Base-by-base conservation (phyloP, 352 stramenopile genomes). In the Globisporangium alternatum region DNA sequence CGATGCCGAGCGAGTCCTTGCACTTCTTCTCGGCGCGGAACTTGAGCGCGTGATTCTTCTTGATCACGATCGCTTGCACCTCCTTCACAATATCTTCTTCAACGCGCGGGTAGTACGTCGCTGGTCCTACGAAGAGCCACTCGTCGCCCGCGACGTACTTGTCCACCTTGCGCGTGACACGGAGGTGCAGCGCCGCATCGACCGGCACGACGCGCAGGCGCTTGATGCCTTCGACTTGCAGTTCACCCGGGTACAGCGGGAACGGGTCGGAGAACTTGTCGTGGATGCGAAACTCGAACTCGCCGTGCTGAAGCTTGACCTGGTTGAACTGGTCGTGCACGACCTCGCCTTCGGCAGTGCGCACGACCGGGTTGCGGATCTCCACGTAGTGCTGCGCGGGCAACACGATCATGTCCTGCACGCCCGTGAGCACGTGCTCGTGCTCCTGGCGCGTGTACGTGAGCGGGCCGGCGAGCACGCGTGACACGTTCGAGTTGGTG, bases 391-490 rank as follows among this genome's bases (percentile, higher is more conserved):
- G 76, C 67, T 91, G 84, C 10, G 79, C 78, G 6, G 84, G 84
- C 31, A 93, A 55, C 12, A 91, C 76, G 65, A 93, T 89, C 85
- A 93, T 93, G 60, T 88, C 74, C 60, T 85, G 65, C 25, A 82
- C 70, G 7, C 52, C 70, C 41, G 77, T 84, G 35, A 91, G 71
- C 45, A 93, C 74, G 51, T 89, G 76, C 57, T 93, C 85, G 58
- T 93, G 85, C 59, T 93, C 85, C 63, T 91, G 81, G 2, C 85
- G 79, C 41, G 85, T 93, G 72, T 91, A 93, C 47, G 83, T 93
- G 30, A 90, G 71, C 53, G 85, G 85, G 0, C 85, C 85, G 0
- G 76, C 83, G 61, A 93, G 77, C 69, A 93, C 85, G 60, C 85
- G 82, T 35, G 85, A 86, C 17, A 93, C 83, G 53, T 93, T 93